A percentile compares a stretch with the other conserved stretches of the same genome.
Conservation (phyloP, 352 stramenopile genomes). For the Phytophthora europaea region DNA sequence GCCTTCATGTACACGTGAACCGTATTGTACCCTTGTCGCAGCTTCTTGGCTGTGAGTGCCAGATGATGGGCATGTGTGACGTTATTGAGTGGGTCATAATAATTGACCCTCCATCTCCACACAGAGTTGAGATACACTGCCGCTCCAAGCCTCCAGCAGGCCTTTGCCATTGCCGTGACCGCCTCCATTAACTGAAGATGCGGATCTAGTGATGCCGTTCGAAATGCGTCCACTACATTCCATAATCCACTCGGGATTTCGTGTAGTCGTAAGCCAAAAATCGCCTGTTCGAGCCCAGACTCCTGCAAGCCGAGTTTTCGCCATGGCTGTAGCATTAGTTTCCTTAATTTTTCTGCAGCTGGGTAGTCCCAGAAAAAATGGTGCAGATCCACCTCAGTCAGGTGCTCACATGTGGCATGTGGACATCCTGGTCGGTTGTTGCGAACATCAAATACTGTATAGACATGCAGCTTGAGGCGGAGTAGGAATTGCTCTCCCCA, state of each 20-base stretch:
- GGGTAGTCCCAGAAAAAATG: no score
- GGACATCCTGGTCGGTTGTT: no score
- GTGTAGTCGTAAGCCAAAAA: not conserved
- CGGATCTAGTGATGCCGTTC: not conserved
- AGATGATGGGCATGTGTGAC: not conserved
- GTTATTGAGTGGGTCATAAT: not conserved
- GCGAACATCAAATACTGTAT: no score
- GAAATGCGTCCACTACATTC: not conserved
- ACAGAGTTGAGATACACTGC: not conserved
- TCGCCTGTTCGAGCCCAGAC: not conserved
- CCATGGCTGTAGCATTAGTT: no score
- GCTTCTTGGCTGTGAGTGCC: not conserved
- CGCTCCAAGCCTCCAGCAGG: not conserved
- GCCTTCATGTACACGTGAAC: not conserved
- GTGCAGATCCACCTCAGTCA: no score
- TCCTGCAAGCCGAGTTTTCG: not conserved
- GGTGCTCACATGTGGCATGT: no score
- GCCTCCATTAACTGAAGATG: not conserved
- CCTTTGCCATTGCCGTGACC: not conserved
- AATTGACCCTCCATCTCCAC: not conserved
- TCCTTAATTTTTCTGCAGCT: no score
- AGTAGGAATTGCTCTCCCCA: no score
- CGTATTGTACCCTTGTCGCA: not conserved
- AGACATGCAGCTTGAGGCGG: no score
- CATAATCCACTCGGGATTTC: not conserved